Base-by-base conservation (phyloP, 371 early-diverging fungal species). In the Lichtheimia ornata region DNA sequence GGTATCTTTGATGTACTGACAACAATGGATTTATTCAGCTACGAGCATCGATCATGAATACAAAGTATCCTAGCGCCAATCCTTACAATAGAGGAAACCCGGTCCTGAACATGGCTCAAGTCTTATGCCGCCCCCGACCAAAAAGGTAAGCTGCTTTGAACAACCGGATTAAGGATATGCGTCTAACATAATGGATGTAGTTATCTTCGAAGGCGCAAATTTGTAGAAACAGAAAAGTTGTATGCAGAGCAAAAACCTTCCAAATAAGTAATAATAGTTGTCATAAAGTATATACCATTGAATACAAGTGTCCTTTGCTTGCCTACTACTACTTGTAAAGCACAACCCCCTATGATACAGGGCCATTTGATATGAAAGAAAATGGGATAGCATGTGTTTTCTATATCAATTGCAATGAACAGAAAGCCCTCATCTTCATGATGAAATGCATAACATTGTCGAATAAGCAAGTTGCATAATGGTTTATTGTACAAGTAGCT, bases 91-190 rank as follows among this genome's bases (percentile, higher is more conserved):
- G 68, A 42, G 80, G 81, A 2, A 84, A 75, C 44, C 72, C 79
- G 2, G 54, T 71, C 17, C 59, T 58, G 17, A 88, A 88, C 61
- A 84, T 87, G 64, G 61, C 71, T 15, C 76, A 80, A 54, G 79
- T 84, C 1, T 62, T 88, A 6, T 88, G 83, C 65, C 73, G 84
- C 35, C 84, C 86, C 22, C 82, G 78, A 24, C 82, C 81, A n/a
- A 77, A 78, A 66, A 85, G 87, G 85, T 87, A 76, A 61, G 40
- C 6, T 13, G 13, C 40, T 55, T 17, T 9, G 5, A 9, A 35
- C 9, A 11, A 9, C 9, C 5, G 35, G 12, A 9, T 50, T 28
- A 12, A 4, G 17, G 2, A 25, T 11, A 14, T 18, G 13, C 11
- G 12, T 20, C n/a, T 55, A 18, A 42, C 35, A 14, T 4, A 27